Evolutionary conservation across 768 basidiomycete genomes (phyloP).

Genomic region (Saitozyma sp.): DNA sequence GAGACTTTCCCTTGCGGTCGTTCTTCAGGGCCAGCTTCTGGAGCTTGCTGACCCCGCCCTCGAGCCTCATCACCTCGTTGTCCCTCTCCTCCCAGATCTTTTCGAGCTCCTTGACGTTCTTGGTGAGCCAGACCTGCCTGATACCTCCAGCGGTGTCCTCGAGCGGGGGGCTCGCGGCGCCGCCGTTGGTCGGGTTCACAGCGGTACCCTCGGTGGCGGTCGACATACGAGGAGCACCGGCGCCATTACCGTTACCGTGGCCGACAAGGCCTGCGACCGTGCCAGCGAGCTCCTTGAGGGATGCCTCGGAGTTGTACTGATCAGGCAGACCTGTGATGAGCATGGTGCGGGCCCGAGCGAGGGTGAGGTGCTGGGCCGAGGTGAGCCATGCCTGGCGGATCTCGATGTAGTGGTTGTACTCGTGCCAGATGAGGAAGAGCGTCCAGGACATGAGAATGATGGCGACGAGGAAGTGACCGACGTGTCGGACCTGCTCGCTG

Average conservation of each 20-base stretch:
- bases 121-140: slow-evolving; percentile 49
- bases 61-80: slow-evolving; percentile 49
- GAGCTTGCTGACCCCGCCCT: slow-evolving; percentile 50
- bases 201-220: slow-evolving; percentile 11
- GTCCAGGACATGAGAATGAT: slow-evolving; percentile 50
- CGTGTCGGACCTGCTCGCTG: slow-evolving; percentile 37
- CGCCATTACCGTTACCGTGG: slow-evolving; percentile 6
- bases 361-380: slow-evolving; percentile 45
- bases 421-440: slow-evolving; percentile 46
- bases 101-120: slow-evolving; percentile 48
- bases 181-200: slow-evolving; percentile 20
- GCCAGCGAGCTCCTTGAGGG: slow-evolving; percentile 43
- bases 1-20: slow-evolving; percentile 51
- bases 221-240: slow-evolving; percentile 2
- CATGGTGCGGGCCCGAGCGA: slow-evolving; percentile 50
- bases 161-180: slow-evolving; percentile 6
- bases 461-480: slow-evolving; percentile 50
- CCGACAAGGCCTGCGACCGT: slow-evolving; percentile 30
- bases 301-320: slow-evolving; percentile 37
- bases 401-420: slow-evolving; percentile 49
- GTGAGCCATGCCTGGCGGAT: slow-evolving; percentile 51
- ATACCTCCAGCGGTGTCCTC: slow-evolving; percentile 23
- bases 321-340: slow-evolving; percentile 48
- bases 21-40: slow-evolving; percentile 51
- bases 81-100: slow-evolving; percentile 51